Evolutionary conservation across 805 yeast species (phyloP), one percentile per base, ranked within the genome.

Genomic region (Candida chilensis): DNA sequence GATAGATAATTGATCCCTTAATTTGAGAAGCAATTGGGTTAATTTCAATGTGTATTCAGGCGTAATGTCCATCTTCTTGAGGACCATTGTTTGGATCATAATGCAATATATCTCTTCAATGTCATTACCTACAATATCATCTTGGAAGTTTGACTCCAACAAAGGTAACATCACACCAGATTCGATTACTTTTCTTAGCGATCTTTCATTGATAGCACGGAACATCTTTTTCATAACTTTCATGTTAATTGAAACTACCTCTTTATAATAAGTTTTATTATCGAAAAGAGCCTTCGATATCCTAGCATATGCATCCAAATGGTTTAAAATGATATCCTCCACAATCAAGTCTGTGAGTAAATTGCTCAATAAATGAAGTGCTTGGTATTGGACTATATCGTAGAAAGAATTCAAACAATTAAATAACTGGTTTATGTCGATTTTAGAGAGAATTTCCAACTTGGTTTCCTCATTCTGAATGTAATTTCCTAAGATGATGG

Each of bases 381-480:
- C 39, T 7, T 35, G 38, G 17, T 37, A 31, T 5, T 35, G 31
- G 0, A 40, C 32, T 2, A 41, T 8, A 15, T 28, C 36, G 21
- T 48, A 47, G 27, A 45, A 27, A 1, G 40, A 5, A 18, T 48
- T 51, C 10, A 48, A 14, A 3, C 38, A 36, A 5, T 50, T 49
- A 20, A 46, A 51, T 30, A 47, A 48, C 22, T 38, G 38, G 14
- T 45, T 38, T 1, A 51, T 45, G 32, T 47, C 52, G 6, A 32
- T 17, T 10, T 4, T 24, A 0, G 34, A 35, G 4, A 46, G 21
- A 0, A 45, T 10, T 11, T 17, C 20, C 11, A 32, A 20, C 21
- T 48, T 40, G 17, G 40, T 41, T 1, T 24, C 14, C 4, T 30
- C 21, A 2, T 44, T 38, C 3, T 37, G 26, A 7, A 48, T 45